These are phyloP conservation scores for Prinsepia uniflora DNA, from an alignment of 306 rosid species.

Conservation along the genomic window DNA sequence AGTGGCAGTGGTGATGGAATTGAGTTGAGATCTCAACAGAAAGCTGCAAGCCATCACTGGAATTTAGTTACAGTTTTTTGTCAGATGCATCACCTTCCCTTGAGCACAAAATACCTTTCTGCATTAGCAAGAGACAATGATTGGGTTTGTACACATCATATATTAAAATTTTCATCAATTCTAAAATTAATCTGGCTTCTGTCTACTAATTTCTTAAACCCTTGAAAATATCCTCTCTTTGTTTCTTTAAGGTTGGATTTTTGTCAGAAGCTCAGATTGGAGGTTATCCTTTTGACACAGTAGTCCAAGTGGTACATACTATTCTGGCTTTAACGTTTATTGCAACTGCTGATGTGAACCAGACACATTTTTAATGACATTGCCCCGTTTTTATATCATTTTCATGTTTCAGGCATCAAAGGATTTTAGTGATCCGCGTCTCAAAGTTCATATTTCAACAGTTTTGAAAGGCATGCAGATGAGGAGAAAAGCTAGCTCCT, in stretches of 20 bases:
- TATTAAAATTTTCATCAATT: not conserved
- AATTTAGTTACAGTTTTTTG: slow-evolving; percentile 78
- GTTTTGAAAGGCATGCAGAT: slow-evolving; percentile 81
- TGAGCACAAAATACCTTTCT: slow-evolving; percentile 82
- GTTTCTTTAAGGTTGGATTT: slow-evolving; percentile 69
- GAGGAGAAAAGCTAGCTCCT: slow-evolving; percentile 65
- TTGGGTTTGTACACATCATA: slow-evolving; percentile 57
- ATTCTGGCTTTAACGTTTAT: slow-evolving; percentile 14
- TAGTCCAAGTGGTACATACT: slow-evolving; percentile 63
- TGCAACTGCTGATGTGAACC: slow-evolving; percentile 6
- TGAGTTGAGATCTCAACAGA: slow-evolving; percentile 81
- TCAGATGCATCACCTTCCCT: slow-evolving; percentile 78
- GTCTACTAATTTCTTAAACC: slow-evolving; percentile 15
- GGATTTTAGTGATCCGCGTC: slow-evolving; percentile 85
- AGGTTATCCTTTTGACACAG: slow-evolving; percentile 76
- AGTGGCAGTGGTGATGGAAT: slow-evolving; percentile 71
- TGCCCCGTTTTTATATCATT: slow-evolving; percentile 22
- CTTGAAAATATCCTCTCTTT: slow-evolving; percentile 22
- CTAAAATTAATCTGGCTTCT: not conserved
- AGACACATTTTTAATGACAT: not conserved
- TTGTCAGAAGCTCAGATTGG: slow-evolving; percentile 90
- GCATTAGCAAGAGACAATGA: slow-evolving; percentile 86
- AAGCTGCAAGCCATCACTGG: slow-evolving; percentile 92
- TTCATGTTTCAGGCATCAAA: slow-evolving; percentile 72
- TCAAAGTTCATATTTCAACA: slow-evolving; percentile 72